Evolutionary conservation across 2,329 filamentous ascomycete genomes (phyloP), one percentile per base, ranked within the genome.

Genomic region (Colletotrichum tropicicola): DNA sequence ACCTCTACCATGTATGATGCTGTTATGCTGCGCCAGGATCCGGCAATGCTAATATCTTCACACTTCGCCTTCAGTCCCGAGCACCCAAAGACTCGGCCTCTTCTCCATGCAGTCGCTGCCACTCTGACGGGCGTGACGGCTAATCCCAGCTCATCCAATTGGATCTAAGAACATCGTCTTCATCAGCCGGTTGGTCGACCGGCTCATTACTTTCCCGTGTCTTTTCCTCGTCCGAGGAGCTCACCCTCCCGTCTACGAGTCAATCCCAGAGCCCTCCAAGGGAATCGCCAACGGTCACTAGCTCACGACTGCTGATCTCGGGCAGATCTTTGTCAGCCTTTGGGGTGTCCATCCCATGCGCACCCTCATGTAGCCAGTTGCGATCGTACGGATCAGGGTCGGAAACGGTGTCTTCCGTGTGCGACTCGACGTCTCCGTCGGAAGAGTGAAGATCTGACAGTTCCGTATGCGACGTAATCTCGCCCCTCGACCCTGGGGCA

Each of bases 161-260:
- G 5, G 62, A 67, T 4, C 57, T 52, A 5, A 62, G 37, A 15
- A 67, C 45, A 23, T 66, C 65, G 15, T 67, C 61, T 43, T 61
- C 65, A 4, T 53, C 52, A 10, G 25, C 17, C 48, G 21, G 13
- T 27, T 56, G 35, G 25, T 30, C 41, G 17, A n/a, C 17, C 7
- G 8, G 3, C 12, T 56, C 43, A 35, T 30, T 49, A 6, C 35
- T 54, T 23, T 67, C 53, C 7, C 43, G 37, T 15, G 45, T 66
- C 10, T 61, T 61, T 60, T 28, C 64, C 41, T 68, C 66, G 66
- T 67, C 65, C 51, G 66, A 68, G 64, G 66, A 68, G 66, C 66
- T 68, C 66, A 68, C 66, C 66, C 66, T 67, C 65, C 67, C 65
- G 8, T 68, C 67, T 47, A 68, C 67, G 47, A 67, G 67, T 68